These are phyloP conservation scores for Alternaria postmessia DNA, from an alignment of 2,329 filamentous ascomycete genomes.

Conservation along the genomic window DNA sequence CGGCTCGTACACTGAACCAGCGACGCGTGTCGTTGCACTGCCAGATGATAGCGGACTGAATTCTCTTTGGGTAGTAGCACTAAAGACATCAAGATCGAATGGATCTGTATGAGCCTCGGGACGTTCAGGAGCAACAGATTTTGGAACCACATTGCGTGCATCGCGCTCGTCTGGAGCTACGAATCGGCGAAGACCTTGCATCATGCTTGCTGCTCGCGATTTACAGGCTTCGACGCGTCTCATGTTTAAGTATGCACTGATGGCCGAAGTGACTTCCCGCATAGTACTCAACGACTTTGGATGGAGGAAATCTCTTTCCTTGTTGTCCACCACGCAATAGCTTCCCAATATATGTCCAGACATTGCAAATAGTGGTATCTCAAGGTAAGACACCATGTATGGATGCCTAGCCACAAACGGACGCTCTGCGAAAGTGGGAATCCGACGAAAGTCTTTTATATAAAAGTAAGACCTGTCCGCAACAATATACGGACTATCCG, in stretches of 20 bases:
- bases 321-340: slow-evolving; percentile 20
- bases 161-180: slow-evolving; percentile 6
- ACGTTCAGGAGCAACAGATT: background rate
- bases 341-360: slow-evolving; percentile 20
- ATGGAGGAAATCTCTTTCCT: slow-evolving; percentile 12
- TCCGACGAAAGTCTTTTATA: slow-evolving; percentile 16
- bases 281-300: slow-evolving; percentile 10
- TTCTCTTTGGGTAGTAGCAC: slow-evolving; percentile 4
- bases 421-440: slow-evolving; percentile 14
- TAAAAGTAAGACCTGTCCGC: slow-evolving; percentile 14
- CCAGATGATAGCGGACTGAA: background rate
- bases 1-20: background rate
- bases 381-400: slow-evolving; percentile 18
- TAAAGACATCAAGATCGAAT: slow-evolving; percentile 12
- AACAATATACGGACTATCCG: slow-evolving; percentile 8
- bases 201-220: slow-evolving; percentile 17
- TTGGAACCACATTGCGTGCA: background rate
- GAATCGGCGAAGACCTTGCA: slow-evolving; percentile 19
- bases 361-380: slow-evolving; percentile 15
- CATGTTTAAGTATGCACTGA: slow-evolving; percentile 18
- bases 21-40: background rate
- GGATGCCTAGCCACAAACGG: slow-evolving; percentile 17
- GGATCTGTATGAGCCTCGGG: background rate
- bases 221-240: slow-evolving; percentile 14
- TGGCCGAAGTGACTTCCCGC: slow-evolving; percentile 14